Conservation (phyloP, 768 basidiomycete genomes). For the Neoboletus brunneissimus region DNA sequence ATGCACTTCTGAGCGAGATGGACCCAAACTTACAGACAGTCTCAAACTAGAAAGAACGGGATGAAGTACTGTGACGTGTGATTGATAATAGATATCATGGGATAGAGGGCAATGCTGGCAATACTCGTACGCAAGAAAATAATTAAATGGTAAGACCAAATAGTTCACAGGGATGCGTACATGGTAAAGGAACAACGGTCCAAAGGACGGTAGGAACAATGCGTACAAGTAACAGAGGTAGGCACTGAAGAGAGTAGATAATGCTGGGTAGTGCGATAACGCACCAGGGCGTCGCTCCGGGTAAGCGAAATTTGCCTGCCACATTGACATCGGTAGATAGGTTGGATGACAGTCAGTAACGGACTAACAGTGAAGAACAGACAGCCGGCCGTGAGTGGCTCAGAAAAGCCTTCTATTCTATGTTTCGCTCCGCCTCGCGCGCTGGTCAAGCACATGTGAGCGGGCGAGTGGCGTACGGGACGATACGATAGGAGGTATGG, state of each 20-base stretch:
- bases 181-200: conserved; percentile 13
- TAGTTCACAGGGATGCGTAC: conserved; percentile 14
- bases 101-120: conserved; percentile 6
- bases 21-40: too few relatives aligned
- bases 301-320: background rate
- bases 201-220: background rate
- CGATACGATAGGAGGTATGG: conserved; percentile 5
- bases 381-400: background rate
- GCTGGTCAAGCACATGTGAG: background rate
- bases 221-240: background rate
- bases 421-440: background rate
- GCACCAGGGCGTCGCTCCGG: background rate
- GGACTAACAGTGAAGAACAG: background rate
- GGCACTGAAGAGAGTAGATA: background rate
- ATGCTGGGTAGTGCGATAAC: background rate
- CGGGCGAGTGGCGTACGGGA: background rate
- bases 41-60: background rate
- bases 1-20: background rate
- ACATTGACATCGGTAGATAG: conserved; percentile 2
- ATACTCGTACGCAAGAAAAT: conserved; percentile 19
- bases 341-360: background rate
- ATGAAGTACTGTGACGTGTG: background rate
- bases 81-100: conserved; percentile 7
- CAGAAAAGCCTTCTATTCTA: conserved; percentile 12
- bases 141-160: conserved; percentile 16